Evolutionary conservation across 2,329 filamentous ascomycete species (phyloP).

Genomic region (Colletotrichum magnum): DNA sequence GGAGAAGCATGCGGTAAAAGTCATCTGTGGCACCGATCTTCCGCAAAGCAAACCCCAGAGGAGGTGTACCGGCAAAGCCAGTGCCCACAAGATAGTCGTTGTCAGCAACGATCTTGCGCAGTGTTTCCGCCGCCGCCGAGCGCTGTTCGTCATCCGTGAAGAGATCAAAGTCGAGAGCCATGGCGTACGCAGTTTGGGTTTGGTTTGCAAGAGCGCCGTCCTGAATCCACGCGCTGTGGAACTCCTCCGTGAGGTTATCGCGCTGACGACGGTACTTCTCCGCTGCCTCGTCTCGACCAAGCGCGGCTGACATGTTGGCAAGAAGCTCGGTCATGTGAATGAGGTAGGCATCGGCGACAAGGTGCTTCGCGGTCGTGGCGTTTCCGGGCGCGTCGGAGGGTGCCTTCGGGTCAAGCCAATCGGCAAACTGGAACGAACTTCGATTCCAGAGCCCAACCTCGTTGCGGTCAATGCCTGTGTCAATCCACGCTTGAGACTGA

Average conservation of each 20-base stretch:
- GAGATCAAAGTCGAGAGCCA: conserved; percentile 56
- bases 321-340: conserved; percentile 58
- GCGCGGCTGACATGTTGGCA: conserved; percentile 49
- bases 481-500: conserved; percentile 58
- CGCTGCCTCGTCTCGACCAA: conserved; percentile 49
- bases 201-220: conserved; percentile 50
- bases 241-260: conserved; percentile 44
- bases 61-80: conserved; percentile 61
- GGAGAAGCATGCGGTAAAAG: conserved; percentile 63
- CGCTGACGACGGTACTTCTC: conserved; percentile 43
- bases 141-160: conserved; percentile 44
- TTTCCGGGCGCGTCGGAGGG: conserved; percentile 55
- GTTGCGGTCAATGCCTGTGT: conserved; percentile 51
- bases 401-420: conserved; percentile 65
- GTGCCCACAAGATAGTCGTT: conserved; percentile 56
- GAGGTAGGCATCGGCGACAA: conserved; percentile 64
- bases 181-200: conserved; percentile 57
- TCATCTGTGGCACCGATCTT: conserved; percentile 47
- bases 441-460: conserved; percentile 57
- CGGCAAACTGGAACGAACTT: conserved; percentile 55
- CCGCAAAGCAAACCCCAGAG: conserved; percentile 51
- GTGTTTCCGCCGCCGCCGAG: conserved; percentile 44
- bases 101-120: conserved; percentile 50
- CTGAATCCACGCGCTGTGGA: conserved; percentile 50
- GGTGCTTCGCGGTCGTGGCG: conserved; percentile 55